Evolutionary conservation across 2,329 filamentous ascomycete genomes (phyloP).

Genomic region (Madurella mycetomatis): DNA sequence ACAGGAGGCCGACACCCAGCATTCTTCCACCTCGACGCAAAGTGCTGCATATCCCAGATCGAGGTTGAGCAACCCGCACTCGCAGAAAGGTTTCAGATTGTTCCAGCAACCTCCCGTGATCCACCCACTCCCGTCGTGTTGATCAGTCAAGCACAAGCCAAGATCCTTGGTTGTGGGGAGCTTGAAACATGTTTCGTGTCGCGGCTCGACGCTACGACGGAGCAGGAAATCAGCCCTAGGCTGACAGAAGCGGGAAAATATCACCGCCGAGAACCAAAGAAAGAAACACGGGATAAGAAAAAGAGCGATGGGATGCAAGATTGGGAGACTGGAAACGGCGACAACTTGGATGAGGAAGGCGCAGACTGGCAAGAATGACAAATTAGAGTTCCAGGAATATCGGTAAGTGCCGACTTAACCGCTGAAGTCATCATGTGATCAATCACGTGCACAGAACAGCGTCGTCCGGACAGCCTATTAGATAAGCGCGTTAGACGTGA

Average conservation of each 20-base stretch:
- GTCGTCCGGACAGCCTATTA: neutral
- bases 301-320: neutral
- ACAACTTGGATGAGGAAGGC: too few relatives aligned
- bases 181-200: constrained; percentile 20
- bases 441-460: constrained; percentile 12
- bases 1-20: too few relatives aligned
- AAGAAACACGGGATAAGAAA: neutral
- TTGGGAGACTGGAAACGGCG: too few relatives aligned
- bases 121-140: neutral
- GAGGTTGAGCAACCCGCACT: neutral
- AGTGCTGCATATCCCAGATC: neutral
- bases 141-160: neutral
- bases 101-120: neutral
- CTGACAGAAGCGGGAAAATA: neutral
- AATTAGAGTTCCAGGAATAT: too few relatives aligned
- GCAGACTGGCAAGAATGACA: too few relatives aligned
- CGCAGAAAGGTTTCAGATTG: neutral
- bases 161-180: neutral
- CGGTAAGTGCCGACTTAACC: too few relatives aligned
- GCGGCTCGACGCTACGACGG: neutral
- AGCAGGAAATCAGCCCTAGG: neutral
- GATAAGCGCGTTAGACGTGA: constrained; percentile 19
- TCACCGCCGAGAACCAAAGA: neutral
- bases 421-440: neutral
- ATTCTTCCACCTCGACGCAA: too few relatives aligned